A percentile compares a stretch with the other conserved stretches of the same genome.
Evolutionary conservation across 495 filamentous ascomycete genomes (phyloP).

Genomic region (Penicillium longicatenatum): DNA sequence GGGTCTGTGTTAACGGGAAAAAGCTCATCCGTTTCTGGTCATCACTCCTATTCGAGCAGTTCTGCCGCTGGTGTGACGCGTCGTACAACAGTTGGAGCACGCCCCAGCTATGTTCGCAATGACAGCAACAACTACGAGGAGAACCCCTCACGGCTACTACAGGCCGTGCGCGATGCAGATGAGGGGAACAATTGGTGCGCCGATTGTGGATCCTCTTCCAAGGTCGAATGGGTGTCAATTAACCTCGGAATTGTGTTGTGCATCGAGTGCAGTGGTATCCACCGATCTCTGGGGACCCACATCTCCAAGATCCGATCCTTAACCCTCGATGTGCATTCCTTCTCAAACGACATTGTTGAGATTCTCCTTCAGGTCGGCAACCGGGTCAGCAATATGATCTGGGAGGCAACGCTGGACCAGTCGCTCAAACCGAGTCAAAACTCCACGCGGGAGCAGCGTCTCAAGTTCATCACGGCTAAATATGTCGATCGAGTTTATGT

Average conservation of each 20-base stretch:
- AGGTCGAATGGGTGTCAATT: conserved; percentile 98
- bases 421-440: conserved; percentile 67
- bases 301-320: conserved; percentile 97
- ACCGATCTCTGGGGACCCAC: conserved; percentile 94
- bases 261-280: conserved; percentile 98
- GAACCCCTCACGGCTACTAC: conserved; percentile 80
- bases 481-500: conserved; percentile 86
- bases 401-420: conserved; percentile 83
- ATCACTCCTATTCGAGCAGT: conserved; percentile 53
- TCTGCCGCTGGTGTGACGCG: conserved; percentile 62
- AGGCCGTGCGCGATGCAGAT: conserved; percentile 85
- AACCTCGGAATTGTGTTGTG: conserved; percentile 96
- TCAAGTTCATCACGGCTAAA: conserved; percentile 93
- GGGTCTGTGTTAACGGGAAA: conserved; percentile 94
- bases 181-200: conserved; percentile 94
- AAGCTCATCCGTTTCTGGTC: conserved; percentile 70
- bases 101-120: conserved; percentile 70
- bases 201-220: conserved; percentile 87
- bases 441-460: conserved; percentile 82
- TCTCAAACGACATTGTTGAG: conserved; percentile 94
- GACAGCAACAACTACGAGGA: conserved; percentile 74
- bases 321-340: conserved; percentile 91
- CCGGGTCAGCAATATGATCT: conserved; percentile 92
- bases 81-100: conserved; percentile 86
- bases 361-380: conserved; percentile 93